Evolutionary conservation across 2,329 filamentous ascomycete genomes (phyloP).

Genomic region (Emergomyces orientalis): DNA sequence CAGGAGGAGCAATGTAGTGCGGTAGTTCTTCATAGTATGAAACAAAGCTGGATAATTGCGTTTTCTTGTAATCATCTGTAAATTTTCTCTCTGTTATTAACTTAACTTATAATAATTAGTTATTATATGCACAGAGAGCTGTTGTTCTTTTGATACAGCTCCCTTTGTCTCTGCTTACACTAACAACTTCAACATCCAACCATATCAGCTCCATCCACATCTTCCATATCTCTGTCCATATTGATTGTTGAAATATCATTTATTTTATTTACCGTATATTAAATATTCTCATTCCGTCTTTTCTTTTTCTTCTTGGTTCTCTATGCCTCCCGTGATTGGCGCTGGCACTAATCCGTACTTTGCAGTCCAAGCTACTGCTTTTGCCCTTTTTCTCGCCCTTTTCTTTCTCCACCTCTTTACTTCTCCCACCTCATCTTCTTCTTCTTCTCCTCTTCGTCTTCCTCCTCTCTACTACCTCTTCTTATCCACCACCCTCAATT

Average conservation of each 20-base stretch:
- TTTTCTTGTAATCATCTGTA: too few species aligned
- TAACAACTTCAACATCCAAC: too few species aligned
- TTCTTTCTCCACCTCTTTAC: neutral
- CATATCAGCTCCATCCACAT: neutral
- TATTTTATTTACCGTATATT: neutral
- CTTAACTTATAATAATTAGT: too few species aligned
- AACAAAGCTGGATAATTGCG: too few species aligned
- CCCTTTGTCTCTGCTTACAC: too few species aligned
- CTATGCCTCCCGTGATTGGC: neutral
- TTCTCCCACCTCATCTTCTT: neutral
- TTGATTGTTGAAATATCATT: neutral
- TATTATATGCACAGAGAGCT: too few species aligned
- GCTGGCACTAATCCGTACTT: neutral
- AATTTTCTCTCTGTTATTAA: too few species aligned
- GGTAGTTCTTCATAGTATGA: too few species aligned
- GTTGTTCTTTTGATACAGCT: neutral
- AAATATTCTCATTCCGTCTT: neutral
- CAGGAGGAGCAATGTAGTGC: neutral
- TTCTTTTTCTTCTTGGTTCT: neutral
- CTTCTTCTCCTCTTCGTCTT: neutral
- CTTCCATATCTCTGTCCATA: neutral
- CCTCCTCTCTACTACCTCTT: neutral
- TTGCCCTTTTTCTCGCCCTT: neutral
- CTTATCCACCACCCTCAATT: neutral
- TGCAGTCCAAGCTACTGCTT: neutral